A percentile compares a stretch with the other conserved stretches of the same genome.
Evolutionary conservation across 164 flowering plant genomes (phyloP).

Genomic region (Warburgia ugandensis): DNA sequence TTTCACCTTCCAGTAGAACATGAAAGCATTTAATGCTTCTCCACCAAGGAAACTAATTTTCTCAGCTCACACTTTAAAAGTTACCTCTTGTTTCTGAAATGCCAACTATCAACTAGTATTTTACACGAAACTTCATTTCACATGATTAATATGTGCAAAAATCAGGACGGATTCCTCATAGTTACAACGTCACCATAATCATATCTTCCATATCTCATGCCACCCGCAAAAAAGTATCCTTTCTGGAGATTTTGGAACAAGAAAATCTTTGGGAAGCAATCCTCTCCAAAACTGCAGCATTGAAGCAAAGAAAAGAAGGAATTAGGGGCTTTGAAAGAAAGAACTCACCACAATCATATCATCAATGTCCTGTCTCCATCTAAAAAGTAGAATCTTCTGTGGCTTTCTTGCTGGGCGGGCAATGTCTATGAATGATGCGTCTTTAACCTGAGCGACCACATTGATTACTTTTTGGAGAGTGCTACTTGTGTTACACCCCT

Average conservation of each 20-base stretch:
- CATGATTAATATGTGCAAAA: too few relatives aligned
- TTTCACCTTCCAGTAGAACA: too few relatives aligned
- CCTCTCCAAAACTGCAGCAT: conserved; percentile 79
- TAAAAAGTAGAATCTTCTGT: conserved; percentile 89
- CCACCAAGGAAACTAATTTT: too few relatives aligned
- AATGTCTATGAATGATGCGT: conserved; percentile 54
- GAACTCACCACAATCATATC: conserved; percentile 92
- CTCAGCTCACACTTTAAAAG: too few relatives aligned
- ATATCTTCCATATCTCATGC: conserved; percentile 92
- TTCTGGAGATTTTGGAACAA: conserved; percentile 50
- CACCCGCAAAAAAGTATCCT: conserved; percentile 82
- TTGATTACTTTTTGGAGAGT: conserved; percentile 45
- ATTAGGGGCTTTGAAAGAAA: conserved; percentile 50
- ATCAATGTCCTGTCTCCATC: conserved; percentile 93
- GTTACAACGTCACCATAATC: conserved; percentile 58
- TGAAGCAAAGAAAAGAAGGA: conserved; percentile 33
- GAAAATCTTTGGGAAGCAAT: conserved; percentile 50
- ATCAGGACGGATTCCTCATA: not conserved
- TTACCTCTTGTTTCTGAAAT: too few relatives aligned
- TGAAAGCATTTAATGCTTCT: too few relatives aligned
- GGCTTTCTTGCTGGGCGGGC: conserved; percentile 62
- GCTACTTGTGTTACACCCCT: conserved; percentile 12
- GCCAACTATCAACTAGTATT: too few relatives aligned
- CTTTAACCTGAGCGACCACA: conserved; percentile 77
- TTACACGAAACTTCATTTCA: too few relatives aligned